Evolutionary conservation across 345 rosid genomes (phyloP).

Genomic region (Hypericum androsaemum): DNA sequence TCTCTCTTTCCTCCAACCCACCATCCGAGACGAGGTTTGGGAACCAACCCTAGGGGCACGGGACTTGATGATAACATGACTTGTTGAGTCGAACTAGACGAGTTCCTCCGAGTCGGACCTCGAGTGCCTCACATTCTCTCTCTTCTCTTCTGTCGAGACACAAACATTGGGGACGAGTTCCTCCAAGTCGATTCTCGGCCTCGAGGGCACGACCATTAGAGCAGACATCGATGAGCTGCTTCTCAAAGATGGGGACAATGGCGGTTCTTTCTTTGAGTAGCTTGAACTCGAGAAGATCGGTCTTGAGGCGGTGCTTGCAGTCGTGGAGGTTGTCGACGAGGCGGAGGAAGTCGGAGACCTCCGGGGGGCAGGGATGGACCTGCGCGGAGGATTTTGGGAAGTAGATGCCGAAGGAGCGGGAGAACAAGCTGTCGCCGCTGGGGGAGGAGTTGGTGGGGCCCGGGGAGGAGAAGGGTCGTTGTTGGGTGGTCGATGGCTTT

Average conservation of each 20-base stretch:
- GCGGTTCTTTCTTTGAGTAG: constrained; percentile 61
- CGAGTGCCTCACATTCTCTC: constrained; percentile 35
- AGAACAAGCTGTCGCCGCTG: constrained; percentile 33
- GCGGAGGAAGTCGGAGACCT: constrained; percentile 56
- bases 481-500: constrained; percentile 17
- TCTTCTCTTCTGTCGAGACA: constrained; percentile 26
- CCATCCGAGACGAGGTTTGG: too few species aligned
- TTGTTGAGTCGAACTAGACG: constrained; percentile 36
- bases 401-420: constrained; percentile 72
- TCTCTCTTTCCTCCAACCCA: too few species aligned
- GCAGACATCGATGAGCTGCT: constrained; percentile 37
- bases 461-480: constrained; percentile 37
- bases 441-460: constrained; percentile 21
- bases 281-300: constrained; percentile 68
- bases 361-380: constrained; percentile 86
- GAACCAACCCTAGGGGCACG: constrained; percentile 75
- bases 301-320: constrained; percentile 52
- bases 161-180: too few species aligned
- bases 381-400: constrained; percentile 96
- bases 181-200: too few species aligned
- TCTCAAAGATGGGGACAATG: constrained; percentile 62
- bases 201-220: constrained; percentile 14
- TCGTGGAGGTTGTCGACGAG: constrained; percentile 70
- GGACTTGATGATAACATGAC: constrained; percentile 36
- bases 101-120: constrained; percentile 65